A percentile compares a stretch with the other conserved stretches of the same genome.
Evolutionary conservation across 2,329 filamentous ascomycete genomes (phyloP).

Genomic region (Trichoderma atrobrunneum): DNA sequence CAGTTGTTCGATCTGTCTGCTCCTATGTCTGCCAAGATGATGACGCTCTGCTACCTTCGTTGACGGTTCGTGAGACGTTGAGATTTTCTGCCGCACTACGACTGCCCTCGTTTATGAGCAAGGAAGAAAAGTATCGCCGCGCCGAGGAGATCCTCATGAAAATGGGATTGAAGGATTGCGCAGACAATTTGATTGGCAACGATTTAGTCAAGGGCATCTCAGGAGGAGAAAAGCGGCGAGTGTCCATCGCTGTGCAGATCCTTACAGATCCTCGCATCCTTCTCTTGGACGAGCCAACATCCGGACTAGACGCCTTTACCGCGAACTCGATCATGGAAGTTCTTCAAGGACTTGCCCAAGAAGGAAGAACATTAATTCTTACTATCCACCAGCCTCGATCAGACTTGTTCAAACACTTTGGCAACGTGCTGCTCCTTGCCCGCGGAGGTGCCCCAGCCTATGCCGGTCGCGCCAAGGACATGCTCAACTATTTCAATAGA

Average conservation of each 20-base stretch:
- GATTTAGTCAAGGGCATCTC: constrained; percentile 75
- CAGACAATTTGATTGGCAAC: constrained; percentile 69
- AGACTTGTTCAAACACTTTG: constrained; percentile 69
- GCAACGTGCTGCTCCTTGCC: constrained; percentile 67
- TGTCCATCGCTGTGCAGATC: constrained; percentile 75
- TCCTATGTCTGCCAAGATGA: constrained; percentile 80
- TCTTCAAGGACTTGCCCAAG: constrained; percentile 64
- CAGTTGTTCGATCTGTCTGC: constrained; percentile 67
- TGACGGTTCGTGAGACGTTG: constrained; percentile 74
- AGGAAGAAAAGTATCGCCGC: constrained; percentile 61
- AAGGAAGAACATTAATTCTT: constrained; percentile 71
- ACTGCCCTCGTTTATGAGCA: constrained; percentile 68
- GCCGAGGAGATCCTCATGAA: constrained; percentile 72
- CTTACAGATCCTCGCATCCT: constrained; percentile 71
- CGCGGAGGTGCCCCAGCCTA: constrained; percentile 68
- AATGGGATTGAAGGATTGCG: constrained; percentile 76
- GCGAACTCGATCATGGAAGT: constrained; percentile 75
- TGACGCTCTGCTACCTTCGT: constrained; percentile 68
- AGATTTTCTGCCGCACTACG: constrained; percentile 68
- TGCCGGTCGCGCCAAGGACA: constrained; percentile 58
- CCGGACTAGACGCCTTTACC: constrained; percentile 74
- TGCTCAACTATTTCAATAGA: constrained; percentile 62
- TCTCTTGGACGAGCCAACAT: constrained; percentile 73
- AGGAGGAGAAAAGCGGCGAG: constrained; percentile 73
- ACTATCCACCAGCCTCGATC: constrained; percentile 77